Base-by-base conservation (phyloP, 768 basidiomycete species). In the Scleroderma citrinum region DNA sequence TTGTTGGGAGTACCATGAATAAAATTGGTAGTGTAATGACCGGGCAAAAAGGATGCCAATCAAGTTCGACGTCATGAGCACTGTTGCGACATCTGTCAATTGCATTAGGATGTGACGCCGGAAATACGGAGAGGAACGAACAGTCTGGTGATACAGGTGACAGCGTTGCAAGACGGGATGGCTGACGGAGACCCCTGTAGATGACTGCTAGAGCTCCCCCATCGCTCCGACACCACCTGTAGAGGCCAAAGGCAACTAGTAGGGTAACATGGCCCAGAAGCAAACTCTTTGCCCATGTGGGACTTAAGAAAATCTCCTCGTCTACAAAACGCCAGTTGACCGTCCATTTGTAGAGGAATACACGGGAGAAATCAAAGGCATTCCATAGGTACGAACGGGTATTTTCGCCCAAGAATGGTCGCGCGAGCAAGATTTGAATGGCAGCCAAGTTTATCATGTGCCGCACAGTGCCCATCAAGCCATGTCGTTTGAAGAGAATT, bases 1-100 rank as follows among this genome's bases (percentile, higher is more conserved):
- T 58, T 94, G 91, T 49, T 89, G 85, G 10, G 86, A 90, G 63
- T 97, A 97, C 96, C 96, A 99, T 5, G 89, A 84, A 65, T 96
- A 96, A 68, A 99, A 99, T 57, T 99, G 96, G 63, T 97, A 97
- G 63, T 99, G 96, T 38, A 99, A 70, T 10, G 95, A 97, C 17
- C 96, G 82, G 19, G 96, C 91, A 63, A 90, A 96, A 7, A 89
- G 54, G 31, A 98, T 86, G 16, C 96, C 96, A 46, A 96, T 83
- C 34, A 98, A 64, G 61, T 98, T 98, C 14, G 87, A 87, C 1
- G 91, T 94, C 72, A 91, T 92, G 5, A 97, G 74, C 20, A 92
- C 75, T 1, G 87, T 87, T 17, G 83, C 77, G 44, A 87, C 75
- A 58, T 87, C 94, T 95, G 59, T 32, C 20, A 34, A 39, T 24